These are phyloP conservation scores for Rutstroemia sydowiana DNA, from an alignment of 2,329 filamentous ascomycete genomes.

Conservation along the genomic window DNA sequence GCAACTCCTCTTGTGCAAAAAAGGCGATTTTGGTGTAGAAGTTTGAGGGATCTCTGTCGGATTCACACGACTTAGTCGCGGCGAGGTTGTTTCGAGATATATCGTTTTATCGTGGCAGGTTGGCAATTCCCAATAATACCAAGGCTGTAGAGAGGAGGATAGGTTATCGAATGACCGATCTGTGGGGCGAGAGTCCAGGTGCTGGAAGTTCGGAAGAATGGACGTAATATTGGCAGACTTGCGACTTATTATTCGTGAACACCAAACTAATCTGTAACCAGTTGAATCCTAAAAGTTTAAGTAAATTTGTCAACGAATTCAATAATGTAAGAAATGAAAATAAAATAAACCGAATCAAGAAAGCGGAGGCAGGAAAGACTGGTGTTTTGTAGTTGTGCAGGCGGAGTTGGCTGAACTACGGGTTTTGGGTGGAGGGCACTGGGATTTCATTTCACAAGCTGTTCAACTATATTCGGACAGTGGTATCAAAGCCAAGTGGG, in stretches of 20 bases:
- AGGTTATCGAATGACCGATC: background rate
- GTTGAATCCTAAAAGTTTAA: background rate
- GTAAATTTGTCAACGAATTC: too few relatives aligned
- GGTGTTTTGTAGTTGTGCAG: background rate
- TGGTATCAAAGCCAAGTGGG: too few relatives aligned
- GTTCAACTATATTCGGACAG: too few relatives aligned
- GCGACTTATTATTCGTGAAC: background rate
- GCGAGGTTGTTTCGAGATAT: background rate
- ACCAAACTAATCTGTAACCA: background rate
- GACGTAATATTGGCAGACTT: background rate
- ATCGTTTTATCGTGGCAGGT: background rate
- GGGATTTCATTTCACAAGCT: too few relatives aligned
- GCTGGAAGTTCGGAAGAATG: background rate
- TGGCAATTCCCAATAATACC: background rate
- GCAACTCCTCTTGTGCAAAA: background rate
- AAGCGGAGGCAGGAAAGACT: background rate
- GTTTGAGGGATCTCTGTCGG: background rate
- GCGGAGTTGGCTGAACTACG: background rate
- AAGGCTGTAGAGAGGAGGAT: background rate
- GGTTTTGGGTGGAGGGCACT: background rate
- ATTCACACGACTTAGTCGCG: background rate
- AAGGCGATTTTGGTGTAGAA: background rate
- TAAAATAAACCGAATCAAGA: background rate
- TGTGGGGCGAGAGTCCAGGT: background rate
- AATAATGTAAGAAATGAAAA: background rate